Percentiles rank a stretch among this genome's conserved stretches.
These are phyloP conservation scores for Acmispon strigosus DNA, from an alignment of 306 rosid genomes.

Conservation along the genomic window DNA sequence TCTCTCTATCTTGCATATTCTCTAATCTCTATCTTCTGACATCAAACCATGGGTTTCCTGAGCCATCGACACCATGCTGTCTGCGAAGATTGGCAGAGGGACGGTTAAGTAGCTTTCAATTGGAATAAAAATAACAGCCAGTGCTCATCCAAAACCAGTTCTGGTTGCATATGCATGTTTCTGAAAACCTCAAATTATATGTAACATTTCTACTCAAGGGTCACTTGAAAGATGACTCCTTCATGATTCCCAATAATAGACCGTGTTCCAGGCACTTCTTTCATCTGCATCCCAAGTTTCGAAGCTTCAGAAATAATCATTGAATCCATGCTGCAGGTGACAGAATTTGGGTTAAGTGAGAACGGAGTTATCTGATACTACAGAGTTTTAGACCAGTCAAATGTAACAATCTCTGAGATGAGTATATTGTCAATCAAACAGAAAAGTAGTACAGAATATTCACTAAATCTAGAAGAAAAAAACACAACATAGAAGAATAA, in stretches of 20 bases:
- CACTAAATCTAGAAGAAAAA: slow-evolving; percentile 9
- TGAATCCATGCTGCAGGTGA: slow-evolving; percentile 56
- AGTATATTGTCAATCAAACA: not conserved
- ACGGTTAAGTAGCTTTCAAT: not conserved
- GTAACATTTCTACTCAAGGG: slow-evolving; percentile 30
- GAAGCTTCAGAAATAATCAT: slow-evolving; percentile 56
- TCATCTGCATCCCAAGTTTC: slow-evolving; percentile 53
- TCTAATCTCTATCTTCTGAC: not conserved
- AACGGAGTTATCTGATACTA: not conserved
- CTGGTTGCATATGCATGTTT: not conserved
- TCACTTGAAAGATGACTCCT: slow-evolving; percentile 75
- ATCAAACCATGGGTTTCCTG: not conserved
- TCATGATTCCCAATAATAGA: slow-evolving; percentile 47
- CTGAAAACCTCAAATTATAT: not conserved
- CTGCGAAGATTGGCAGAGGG: not conserved
- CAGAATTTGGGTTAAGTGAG: not conserved
- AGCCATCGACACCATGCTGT: not conserved
- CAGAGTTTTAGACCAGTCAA: not conserved
- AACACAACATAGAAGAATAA: slow-evolving; percentile 1
- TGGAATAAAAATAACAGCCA: not conserved
- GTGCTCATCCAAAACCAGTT: not conserved
- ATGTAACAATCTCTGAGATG: not conserved
- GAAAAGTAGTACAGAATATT: not conserved
- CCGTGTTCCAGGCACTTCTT: slow-evolving; percentile 62
- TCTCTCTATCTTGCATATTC: not conserved